phyloP scores from a whole-genome alignment of 805 yeast species.

The Citeromyces nyonsensis region DNA sequence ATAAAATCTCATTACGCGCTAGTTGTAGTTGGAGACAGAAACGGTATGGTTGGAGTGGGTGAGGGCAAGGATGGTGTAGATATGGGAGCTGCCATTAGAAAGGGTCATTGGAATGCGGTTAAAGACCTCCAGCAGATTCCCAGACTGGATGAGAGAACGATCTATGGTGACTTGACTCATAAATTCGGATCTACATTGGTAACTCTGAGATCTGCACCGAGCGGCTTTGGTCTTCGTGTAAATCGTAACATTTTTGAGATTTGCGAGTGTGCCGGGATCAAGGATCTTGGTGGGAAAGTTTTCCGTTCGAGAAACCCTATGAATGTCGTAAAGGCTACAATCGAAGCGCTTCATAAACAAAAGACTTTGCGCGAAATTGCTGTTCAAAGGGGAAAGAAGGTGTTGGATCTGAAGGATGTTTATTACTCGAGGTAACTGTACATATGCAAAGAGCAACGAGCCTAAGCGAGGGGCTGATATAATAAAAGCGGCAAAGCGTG shows the following conservation, averaged over 20 bases:
- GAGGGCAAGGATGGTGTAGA: constrained; percentile 83
- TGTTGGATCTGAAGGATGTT: constrained; percentile 82
- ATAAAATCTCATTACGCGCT: constrained; percentile 69
- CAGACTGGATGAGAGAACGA: constrained; percentile 83
- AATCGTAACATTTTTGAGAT: constrained; percentile 83
- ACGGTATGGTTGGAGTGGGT: constrained; percentile 90
- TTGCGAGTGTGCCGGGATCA: constrained; percentile 87
- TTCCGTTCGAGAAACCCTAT: constrained; percentile 87
- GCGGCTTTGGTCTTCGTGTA: constrained; percentile 88
- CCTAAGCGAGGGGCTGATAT: too few species aligned
- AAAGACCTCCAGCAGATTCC: constrained; percentile 73
- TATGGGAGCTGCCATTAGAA: constrained; percentile 55
- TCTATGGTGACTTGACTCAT: constrained; percentile 67
- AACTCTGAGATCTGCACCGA: constrained; percentile 72
- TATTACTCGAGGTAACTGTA: constrained; percentile 42
- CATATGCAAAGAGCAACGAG: neutral
- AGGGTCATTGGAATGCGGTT: constrained; percentile 90
- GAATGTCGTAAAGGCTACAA: constrained; percentile 84
- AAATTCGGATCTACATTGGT: constrained; percentile 81
- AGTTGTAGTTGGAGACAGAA: constrained; percentile 83
- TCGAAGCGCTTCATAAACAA: constrained; percentile 74
- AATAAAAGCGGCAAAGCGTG: neutral
- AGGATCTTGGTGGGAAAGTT: constrained; percentile 83
- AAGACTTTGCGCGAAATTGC: constrained; percentile 79
- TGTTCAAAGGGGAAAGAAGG: constrained; percentile 82